Conservation (phyloP, 2,329 filamentous ascomycete species). For the Colletotrichum tofieldiae region DNA sequence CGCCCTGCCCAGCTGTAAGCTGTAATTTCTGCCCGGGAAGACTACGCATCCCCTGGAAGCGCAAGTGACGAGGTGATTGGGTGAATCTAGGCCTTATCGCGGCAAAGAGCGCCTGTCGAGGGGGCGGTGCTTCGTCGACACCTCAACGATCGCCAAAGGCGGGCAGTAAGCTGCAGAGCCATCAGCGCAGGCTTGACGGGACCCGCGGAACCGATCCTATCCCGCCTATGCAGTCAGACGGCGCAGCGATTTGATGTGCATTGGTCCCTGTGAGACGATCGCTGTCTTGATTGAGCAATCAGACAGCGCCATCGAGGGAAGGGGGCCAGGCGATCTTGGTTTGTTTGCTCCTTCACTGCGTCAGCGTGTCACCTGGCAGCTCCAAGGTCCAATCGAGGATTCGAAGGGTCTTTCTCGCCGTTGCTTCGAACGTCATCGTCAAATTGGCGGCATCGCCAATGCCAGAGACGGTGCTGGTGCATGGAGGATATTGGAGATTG, state of each 20-base stretch:
- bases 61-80: background rate
- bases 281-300: background rate
- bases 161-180: background rate
- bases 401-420: background rate
- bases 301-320: background rate
- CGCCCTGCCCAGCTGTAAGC: background rate
- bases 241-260: background rate
- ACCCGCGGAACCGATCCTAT: background rate
- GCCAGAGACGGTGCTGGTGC: background rate
- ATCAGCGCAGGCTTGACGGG: background rate
- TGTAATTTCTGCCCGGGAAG: background rate
- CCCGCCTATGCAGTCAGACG: background rate
- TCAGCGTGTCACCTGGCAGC: background rate
- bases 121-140: background rate
- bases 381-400: background rate
- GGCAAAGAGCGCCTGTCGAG: conserved; percentile 8
- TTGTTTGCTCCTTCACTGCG: background rate
- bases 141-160: background rate
- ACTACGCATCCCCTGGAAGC: background rate
- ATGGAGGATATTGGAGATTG: background rate
- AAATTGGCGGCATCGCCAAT: background rate
- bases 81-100: background rate
- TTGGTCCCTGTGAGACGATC: background rate
- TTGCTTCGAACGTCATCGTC: no score
- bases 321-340: background rate